Evolutionary conservation across 345 rosid species (phyloP), one percentile per base, ranked within the genome.

Genomic region (Citropsis articulata): DNA sequence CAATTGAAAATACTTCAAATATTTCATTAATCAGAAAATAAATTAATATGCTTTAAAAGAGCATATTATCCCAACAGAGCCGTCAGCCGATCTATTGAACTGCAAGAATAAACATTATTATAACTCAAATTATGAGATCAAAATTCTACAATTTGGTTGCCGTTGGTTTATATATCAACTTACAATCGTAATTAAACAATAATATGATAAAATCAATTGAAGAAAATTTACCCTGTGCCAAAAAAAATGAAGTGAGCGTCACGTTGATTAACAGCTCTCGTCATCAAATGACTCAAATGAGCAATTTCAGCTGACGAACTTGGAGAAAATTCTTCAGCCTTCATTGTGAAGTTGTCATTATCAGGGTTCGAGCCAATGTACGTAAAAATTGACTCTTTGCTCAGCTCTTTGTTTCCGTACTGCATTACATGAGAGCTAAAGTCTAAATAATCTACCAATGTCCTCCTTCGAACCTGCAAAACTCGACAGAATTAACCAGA

Each of bases 401-500:
- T 33, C 27, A 91, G 78, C 24, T 64, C 21, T 71, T 30, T n/a
- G 70, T 84, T 64, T 72, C 97, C 97, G 64, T 85, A 93, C 69
- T 80, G 82, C 86, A 80, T 83, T 6, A 91, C 95, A 79, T 93
- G 93, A 69, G 97, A 93, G 18, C 70, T 19, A 1, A 14, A 5
- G 1, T 22, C 4, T 30, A 30, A 28, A 28, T 60, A 24, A 70
- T 82, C 89, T 69, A 2, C 9, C 66, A 80, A 83, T 45, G 87
- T 85, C 81, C 95, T 87, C 77, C 89, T 86, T 56, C 67, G 82
- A 36, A 87, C 86, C 90, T 86, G 61, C 6, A 31, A 9, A 63
- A 6, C 67, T 63, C 36, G 36, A 16, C 67, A 18, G 4, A 35
- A 35, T 35, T 35, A 9, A 63, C 22, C 22, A 28, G 38, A 28